Percentiles rank a stretch among this genome's conserved stretches.
These are phyloP conservation scores for Vitis hybrid DNA, from an alignment of 177 flowering plant species.

Conservation along the genomic window DNA sequence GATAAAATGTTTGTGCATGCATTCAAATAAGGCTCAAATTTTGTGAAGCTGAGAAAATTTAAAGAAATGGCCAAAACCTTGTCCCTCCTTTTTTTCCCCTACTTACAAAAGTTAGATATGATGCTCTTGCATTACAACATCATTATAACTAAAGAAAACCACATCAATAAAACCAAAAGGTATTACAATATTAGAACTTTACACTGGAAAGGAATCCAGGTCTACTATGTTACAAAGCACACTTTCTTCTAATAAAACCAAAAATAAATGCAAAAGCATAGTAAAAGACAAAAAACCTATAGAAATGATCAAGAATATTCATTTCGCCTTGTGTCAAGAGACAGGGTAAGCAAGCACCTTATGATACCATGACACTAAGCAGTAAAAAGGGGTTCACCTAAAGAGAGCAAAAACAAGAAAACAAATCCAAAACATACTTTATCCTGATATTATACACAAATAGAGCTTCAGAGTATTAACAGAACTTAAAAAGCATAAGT, in stretches of 20 bases:
- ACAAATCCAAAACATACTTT: constrained; percentile 1
- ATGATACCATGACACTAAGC: background rate
- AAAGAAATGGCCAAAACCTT: too few species aligned
- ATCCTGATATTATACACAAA: background rate
- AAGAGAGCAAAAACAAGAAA: background rate
- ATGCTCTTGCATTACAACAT: background rate
- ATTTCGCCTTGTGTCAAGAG: too few species aligned
- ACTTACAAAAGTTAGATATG: too few species aligned
- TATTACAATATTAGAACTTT: too few species aligned
- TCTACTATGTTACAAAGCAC: background rate
- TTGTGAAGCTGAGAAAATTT: too few species aligned
- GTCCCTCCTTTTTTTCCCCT: too few species aligned
- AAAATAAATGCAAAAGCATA: background rate
- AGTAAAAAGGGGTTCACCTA: background rate
- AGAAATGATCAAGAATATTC: background rate
- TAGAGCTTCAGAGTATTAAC: background rate
- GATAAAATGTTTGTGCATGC: too few species aligned
- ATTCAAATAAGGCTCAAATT: too few species aligned
- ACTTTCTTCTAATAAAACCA: too few species aligned
- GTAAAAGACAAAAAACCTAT: background rate
- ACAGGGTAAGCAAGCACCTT: background rate
- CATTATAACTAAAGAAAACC: background rate
- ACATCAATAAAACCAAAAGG: background rate
- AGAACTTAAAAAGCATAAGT: constrained; percentile 4
- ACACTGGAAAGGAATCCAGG: background rate